A percentile compares a stretch with the other conserved stretches of the same genome.
Evolutionary conservation across 345 rosid genomes (phyloP).

Genomic region (Hibiscus tridactylites): DNA sequence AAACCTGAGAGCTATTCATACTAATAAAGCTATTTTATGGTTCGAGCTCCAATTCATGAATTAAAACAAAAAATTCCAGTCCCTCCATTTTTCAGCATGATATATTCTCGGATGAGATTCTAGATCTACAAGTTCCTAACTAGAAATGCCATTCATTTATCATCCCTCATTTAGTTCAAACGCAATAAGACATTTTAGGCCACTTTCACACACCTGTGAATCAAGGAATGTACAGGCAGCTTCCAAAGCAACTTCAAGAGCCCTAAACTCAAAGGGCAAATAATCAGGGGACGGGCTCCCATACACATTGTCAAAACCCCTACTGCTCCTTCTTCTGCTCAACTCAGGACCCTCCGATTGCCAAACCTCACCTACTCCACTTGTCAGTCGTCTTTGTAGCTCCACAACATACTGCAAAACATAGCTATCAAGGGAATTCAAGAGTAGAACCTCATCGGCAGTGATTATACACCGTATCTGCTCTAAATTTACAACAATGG

Average conservation of each 20-base stretch:
- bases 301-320: conserved; percentile 57
- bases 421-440: conserved; percentile 95
- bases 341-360: conserved; percentile 50
- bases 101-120: neutral
- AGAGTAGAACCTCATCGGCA: conserved; percentile 89
- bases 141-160: neutral
- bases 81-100: neutral
- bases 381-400: conserved; percentile 69
- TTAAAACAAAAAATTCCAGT: neutral
- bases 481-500: conserved; percentile 90
- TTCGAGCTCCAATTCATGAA: too few species aligned
- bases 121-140: neutral
- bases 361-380: conserved; percentile 68
- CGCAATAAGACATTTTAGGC: neutral
- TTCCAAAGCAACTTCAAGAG: conserved; percentile 92
- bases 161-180: neutral
- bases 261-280: conserved; percentile 95
- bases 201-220: conserved; percentile 65
- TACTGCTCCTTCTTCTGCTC: conserved; percentile 49
- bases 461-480: conserved; percentile 95
- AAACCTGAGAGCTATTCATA: too few species aligned
- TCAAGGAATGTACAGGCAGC: conserved; percentile 98
- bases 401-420: conserved; percentile 95
- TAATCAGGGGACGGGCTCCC: conserved; percentile 81
- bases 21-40: too few species aligned